Evolutionary conservation across 2,329 filamentous ascomycete genomes (phyloP), one percentile per base, ranked within the genome.

Genomic region (Fusarium lyarnte): DNA sequence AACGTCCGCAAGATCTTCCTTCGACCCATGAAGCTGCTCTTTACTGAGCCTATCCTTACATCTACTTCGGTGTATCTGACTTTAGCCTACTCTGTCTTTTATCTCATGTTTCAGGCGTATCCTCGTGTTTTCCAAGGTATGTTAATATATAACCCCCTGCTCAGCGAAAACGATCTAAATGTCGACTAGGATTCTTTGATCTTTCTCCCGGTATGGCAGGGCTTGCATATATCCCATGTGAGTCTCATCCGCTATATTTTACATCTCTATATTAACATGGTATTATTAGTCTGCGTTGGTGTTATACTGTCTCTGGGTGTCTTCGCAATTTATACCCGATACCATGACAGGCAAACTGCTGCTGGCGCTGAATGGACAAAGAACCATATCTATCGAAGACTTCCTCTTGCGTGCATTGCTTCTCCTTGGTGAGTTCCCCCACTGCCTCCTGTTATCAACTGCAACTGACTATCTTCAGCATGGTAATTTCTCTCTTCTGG

Each of bases 401-500:
- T 81, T 49, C 69, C 87, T 79, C 76, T 83, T 23, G 83, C 82
- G 5, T 90, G 90, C 9, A 87, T 89, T 64, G 89, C 89, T 13
- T 86, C 89, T n/a, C 89, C 90, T 0, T 89, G 90, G 80, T 86
- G 85, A 42, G 87, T 86, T 87, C 66, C 67, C 86, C 14, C 13
- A 19, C 17, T 41, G 25, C 14, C 10, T 11, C 19, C 9, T 33
- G 5, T 16, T 19, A 21, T 14, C 13, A n/a, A 31, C 52, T 42
- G 10, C 27, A 43, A 31, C 58, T 69, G 13, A 69, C 41, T 21
- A 27, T 53, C 41, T 36, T 84, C 82, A 58, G 80, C n/a, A 82
- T 91, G 42, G 89, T 89, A 0, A 78, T 88, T 45, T 86, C 87
- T 21, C 81, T 90, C 8, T 89, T 90, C 78, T 89, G 87, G 87